Conservation (phyloP, 2,329 filamentous ascomycete genomes). For the Penicillium sp. region DNA sequence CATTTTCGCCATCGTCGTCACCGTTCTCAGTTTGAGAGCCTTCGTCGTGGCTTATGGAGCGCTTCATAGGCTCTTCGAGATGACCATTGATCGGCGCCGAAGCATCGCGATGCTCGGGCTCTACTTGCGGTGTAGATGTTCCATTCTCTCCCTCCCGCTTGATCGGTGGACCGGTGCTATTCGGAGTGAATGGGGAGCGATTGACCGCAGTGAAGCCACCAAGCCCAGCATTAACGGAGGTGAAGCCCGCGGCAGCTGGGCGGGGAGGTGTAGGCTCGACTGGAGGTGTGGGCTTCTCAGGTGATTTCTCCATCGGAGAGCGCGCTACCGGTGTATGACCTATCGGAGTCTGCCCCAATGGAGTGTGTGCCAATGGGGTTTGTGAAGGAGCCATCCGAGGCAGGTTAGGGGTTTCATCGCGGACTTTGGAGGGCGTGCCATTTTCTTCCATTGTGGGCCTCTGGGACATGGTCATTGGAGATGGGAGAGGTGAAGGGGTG, state of each 20-base stretch:
- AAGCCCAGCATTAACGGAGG: conserved; percentile 66
- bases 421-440: conserved; percentile 50
- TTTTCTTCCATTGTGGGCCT: conserved; percentile 38
- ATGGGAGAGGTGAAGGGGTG: conserved; percentile 74
- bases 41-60: conserved; percentile 67
- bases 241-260: conserved; percentile 59
- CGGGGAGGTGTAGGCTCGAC: conserved; percentile 43
- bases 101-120: conserved; percentile 66
- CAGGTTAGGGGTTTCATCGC: conserved; percentile 68
- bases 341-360: not conserved
- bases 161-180: conserved; percentile 43
- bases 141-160: conserved; percentile 58
- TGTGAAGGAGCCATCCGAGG: conserved; percentile 60
- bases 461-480: conserved; percentile 73
- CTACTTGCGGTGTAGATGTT: conserved; percentile 63
- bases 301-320: conserved; percentile 46
- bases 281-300: conserved; percentile 38
- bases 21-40: conserved; percentile 45
- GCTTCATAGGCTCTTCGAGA: conserved; percentile 67
- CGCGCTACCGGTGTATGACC: conserved; percentile 58
- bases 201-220: conserved; percentile 64
- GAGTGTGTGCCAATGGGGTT: conserved; percentile 43
- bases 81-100: conserved; percentile 57
- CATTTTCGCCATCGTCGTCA: conserved; percentile 65
- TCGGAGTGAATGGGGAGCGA: conserved; percentile 46